Conservation (phyloP, 495 filamentous ascomycete species). For the Podospora pseudocomata region DNA sequence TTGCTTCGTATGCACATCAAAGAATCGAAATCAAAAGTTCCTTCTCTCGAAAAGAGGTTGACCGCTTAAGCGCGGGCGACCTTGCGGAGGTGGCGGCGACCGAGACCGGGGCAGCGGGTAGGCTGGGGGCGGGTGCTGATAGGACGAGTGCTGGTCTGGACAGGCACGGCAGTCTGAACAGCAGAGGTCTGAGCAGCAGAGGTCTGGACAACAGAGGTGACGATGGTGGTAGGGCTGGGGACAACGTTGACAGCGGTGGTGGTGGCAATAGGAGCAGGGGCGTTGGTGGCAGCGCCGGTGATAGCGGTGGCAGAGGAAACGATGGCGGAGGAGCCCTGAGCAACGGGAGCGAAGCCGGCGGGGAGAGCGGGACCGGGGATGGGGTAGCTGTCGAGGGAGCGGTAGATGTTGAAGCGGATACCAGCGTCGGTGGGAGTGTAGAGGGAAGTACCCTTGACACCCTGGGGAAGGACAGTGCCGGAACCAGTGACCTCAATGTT, state of each 20-base stretch:
- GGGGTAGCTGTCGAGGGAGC: constrained; percentile 41
- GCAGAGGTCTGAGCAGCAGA: constrained; percentile 7
- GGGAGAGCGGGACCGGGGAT: constrained; percentile 49
- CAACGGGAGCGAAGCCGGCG: constrained; percentile 14
- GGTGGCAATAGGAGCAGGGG: constrained; percentile 13
- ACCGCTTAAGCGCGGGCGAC: constrained; percentile 10
- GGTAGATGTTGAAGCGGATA: constrained; percentile 63
- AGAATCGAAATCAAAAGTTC: background rate
- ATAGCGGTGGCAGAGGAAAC: constrained; percentile 20
- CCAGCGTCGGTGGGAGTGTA: constrained; percentile 61
- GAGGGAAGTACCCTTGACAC: constrained; percentile 56
- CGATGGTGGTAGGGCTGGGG: constrained; percentile 3
- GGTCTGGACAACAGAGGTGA: constrained; percentile 13
- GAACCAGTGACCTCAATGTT: constrained; percentile 68
- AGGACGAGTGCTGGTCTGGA: constrained; percentile 1
- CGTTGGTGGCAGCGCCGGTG: constrained; percentile 16
- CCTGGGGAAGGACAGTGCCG: constrained; percentile 57
- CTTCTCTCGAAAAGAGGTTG: background rate
- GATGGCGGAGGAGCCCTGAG: constrained; percentile 19
- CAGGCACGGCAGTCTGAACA: background rate
- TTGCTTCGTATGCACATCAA: background rate
- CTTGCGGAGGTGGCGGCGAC: constrained; percentile 12
- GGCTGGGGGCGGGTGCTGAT: constrained; percentile 4
- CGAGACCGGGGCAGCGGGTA: constrained; percentile 11
- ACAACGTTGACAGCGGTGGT: constrained; percentile 16